Conservation (phyloP, 2,329 filamentous ascomycete species). For the Trichoderma arundinaceum region DNA sequence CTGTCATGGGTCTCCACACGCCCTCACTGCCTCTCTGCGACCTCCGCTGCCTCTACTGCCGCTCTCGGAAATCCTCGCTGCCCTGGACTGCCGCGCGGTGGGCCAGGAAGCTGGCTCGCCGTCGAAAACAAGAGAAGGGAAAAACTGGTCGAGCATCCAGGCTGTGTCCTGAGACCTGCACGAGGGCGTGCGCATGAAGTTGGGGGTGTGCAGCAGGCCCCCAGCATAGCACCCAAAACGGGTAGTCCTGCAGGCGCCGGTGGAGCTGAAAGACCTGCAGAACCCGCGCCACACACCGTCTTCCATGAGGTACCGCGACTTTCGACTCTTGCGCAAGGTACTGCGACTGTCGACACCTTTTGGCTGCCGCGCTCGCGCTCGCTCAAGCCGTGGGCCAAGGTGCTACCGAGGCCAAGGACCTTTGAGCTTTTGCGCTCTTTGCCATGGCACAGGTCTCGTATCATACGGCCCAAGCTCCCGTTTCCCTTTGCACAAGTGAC, state of each 20-base stretch:
- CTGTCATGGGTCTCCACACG: slow-evolving; percentile 1
- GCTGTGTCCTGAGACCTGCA: slow-evolving; percentile 25
- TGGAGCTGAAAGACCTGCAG: slow-evolving; percentile 33
- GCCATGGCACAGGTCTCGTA: neutral
- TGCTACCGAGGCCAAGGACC: neutral
- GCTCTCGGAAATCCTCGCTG: slow-evolving; percentile 17
- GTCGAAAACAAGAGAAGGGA: neutral
- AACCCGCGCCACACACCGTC: slow-evolving; percentile 31
- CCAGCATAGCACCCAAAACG: slow-evolving; percentile 24
- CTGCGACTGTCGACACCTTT: no score
- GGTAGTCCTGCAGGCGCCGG: slow-evolving; percentile 29
- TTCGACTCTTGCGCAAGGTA: no score
- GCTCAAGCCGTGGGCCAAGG: no score
- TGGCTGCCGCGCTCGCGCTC: no score
- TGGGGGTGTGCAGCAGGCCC: neutral
- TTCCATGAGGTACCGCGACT: slow-evolving; percentile 28
- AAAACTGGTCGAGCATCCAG: neutral
- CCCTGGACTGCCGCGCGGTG: no score
- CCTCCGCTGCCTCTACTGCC: no score
- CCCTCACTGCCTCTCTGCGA: slow-evolving; percentile 27
- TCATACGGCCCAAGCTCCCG: neutral
- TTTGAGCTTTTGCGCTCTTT: no score
- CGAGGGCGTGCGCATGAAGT: slow-evolving; percentile 18
- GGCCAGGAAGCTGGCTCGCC: no score
- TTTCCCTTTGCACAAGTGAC: slow-evolving; percentile 12